Evolutionary conservation across 768 basidiomycete species (phyloP), one percentile per base, ranked within the genome.

Genomic region (Boletus huronensis): DNA sequence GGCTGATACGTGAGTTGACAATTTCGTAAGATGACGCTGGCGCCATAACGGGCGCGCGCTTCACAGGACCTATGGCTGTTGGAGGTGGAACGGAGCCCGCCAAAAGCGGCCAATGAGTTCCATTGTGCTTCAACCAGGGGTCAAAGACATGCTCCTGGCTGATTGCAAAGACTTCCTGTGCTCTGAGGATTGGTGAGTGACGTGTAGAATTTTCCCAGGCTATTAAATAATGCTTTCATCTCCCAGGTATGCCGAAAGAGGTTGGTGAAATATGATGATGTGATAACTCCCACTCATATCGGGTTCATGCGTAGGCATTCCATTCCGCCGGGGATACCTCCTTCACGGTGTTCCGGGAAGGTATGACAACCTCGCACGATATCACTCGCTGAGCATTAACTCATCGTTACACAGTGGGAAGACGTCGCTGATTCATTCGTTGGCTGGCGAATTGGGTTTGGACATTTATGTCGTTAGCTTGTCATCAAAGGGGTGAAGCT

Each of bases 391-490:
- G 34, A 51, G 19, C 40, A 58, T 51, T 60, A 60, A 70, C 52
- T 28, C 52, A 48, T 32, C 25, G 50, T 60, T 32, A 36, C 19
- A 40, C 64, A 91, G 89, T 69, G 89, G 90, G 59, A 92, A 92
- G 74, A 92, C 90, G 25, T 91, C 89, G 17, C 77, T 92, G 41
- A 91, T 92, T 62, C 88, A 92, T 69, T 90, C 90, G 6, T 73
- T 91, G 59, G 89, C 89, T 48, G 89, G 89, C 52, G 90, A 93
- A 67, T 77, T 97, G 32, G 83, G 85, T 8, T 79, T 97, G 25
- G 91, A 95, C 72, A 93, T 97, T 58, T 95, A 93, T 67, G 91
- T 94, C 49, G 87, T 95, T 61, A 90, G 88, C 42, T 75, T 94
- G 50, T 93, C 90, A 43, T 84, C 89, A 32, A 93, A 93, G 70